Evolutionary conservation across 2,329 filamentous ascomycete genomes (phyloP).

Genomic region (Pseudovirgaria hyperparasitica): DNA sequence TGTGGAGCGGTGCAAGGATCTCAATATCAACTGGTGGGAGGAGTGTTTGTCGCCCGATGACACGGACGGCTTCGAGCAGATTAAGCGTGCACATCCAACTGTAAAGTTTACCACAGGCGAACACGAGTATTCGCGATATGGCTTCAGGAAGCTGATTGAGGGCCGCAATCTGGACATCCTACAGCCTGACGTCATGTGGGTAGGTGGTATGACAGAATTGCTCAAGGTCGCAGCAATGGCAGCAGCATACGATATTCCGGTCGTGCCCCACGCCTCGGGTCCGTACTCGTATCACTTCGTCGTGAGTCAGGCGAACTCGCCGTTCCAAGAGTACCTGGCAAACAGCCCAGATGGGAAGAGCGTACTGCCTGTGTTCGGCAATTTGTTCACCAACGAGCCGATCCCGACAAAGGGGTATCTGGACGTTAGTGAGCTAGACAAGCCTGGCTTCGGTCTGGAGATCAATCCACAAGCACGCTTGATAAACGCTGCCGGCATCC

Average conservation of each 20-base stretch:
- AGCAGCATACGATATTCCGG: constrained; percentile 83
- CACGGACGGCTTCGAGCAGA: constrained; percentile 75
- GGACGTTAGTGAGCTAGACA: constrained; percentile 67
- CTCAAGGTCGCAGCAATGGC: constrained; percentile 83
- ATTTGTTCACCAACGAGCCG: constrained; percentile 81
- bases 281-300: constrained; percentile 96
- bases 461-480: constrained; percentile 71
- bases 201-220: constrained; percentile 83
- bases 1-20: constrained; percentile 66
- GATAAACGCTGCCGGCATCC: constrained; percentile 60
- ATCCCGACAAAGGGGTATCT: constrained; percentile 75
- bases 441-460: constrained; percentile 81
- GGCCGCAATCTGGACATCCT: constrained; percentile 86
- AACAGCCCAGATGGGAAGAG: constrained; percentile 86
- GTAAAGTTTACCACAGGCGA: constrained; percentile 93
- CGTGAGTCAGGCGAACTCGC: constrained; percentile 81
- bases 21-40: constrained; percentile 96
- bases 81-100: constrained; percentile 82
- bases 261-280: constrained; percentile 87
- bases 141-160: constrained; percentile 89
- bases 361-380: constrained; percentile 82
- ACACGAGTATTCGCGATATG: constrained; percentile 89
- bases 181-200: constrained; percentile 96
- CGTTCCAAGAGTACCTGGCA: constrained; percentile 92
- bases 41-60: constrained; percentile 87